Percentiles rank a stretch among this genome's conserved stretches.
Evolutionary conservation across 78 protist species (phyloP).

Genomic region (Guillardia theta): DNA sequence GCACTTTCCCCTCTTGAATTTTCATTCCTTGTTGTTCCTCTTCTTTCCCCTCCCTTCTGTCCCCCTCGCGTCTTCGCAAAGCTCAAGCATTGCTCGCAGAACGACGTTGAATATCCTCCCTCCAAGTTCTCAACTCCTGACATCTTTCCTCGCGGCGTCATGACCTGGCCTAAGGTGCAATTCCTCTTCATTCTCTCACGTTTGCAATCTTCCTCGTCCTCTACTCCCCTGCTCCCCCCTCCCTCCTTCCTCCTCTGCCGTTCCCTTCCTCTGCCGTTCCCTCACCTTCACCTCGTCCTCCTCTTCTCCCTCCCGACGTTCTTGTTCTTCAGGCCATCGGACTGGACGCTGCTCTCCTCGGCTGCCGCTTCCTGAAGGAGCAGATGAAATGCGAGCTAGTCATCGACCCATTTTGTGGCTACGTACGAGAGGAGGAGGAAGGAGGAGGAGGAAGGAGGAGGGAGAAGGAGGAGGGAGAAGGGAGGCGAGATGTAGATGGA

Average conservation of each 20-base stretch:
- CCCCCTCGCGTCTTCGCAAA: not conserved
- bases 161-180: not conserved
- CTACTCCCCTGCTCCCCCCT: not conserved
- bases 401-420: not conserved
- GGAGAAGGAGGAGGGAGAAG: too few species aligned
- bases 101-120: not conserved
- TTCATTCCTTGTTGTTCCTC: not conserved
- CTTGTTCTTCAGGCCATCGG: not conserved
- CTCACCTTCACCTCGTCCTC: not conserved
- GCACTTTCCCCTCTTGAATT: not conserved
- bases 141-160: not conserved
- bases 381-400: not conserved
- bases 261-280: not conserved
- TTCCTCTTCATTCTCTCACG: not conserved
- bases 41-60: not conserved
- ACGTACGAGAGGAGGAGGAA: too few species aligned
- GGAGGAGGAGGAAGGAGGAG: too few species aligned
- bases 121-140: not conserved
- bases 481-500: too few species aligned
- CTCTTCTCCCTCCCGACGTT: not conserved
- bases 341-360: not conserved
- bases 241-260: not conserved
- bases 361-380: not conserved
- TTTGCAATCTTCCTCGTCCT: not conserved
- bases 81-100: not conserved